Percentiles rank a stretch among this genome's conserved stretches.
These are phyloP conservation scores for Oleoguttula mirabilis DNA, from an alignment of 495 filamentous ascomycete species.

Conservation along the genomic window DNA sequence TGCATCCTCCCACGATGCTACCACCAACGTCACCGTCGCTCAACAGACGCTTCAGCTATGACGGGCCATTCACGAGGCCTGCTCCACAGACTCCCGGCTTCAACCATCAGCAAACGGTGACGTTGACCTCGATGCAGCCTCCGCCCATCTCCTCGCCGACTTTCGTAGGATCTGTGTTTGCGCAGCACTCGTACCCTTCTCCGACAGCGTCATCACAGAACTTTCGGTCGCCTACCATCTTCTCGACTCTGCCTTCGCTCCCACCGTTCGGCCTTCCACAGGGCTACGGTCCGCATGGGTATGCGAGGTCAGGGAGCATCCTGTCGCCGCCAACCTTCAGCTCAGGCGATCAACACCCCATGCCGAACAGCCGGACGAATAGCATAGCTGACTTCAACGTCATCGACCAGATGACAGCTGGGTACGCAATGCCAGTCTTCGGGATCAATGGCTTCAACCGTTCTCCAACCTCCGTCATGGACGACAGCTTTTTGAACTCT, in stretches of 20 bases:
- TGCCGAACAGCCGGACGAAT: constrained; percentile 17
- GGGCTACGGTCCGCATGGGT: background rate
- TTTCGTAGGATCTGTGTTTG: background rate
- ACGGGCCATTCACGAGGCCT: constrained; percentile 1
- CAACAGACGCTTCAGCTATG: constrained; percentile 9
- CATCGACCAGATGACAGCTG: constrained; percentile 18
- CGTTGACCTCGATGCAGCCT: constrained; percentile 10
- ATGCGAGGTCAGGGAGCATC: constrained; percentile 8
- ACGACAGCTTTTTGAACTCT: constrained; percentile 84
- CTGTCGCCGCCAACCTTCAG: constrained; percentile 11
- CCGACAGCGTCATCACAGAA: background rate
- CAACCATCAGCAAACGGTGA: background rate
- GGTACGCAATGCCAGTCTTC: constrained; percentile 30
- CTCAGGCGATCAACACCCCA: constrained; percentile 9
- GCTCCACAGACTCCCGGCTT: constrained; percentile 1
- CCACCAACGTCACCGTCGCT: constrained; percentile 1
- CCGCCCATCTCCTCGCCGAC: constrained; percentile 10
- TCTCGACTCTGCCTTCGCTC: constrained; percentile 13
- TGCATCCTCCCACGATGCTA: too few species aligned
- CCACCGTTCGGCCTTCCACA: constrained; percentile 17
- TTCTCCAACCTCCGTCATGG: constrained; percentile 69
- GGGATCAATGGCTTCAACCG: constrained; percentile 59
- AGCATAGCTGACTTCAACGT: constrained; percentile 16
- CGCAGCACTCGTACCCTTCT: constrained; percentile 4
- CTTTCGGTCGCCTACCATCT: constrained; percentile 9